phyloP scores from a whole-genome alignment of 768 basidiomycete species.

The Mycena sanguinolenta region DNA sequence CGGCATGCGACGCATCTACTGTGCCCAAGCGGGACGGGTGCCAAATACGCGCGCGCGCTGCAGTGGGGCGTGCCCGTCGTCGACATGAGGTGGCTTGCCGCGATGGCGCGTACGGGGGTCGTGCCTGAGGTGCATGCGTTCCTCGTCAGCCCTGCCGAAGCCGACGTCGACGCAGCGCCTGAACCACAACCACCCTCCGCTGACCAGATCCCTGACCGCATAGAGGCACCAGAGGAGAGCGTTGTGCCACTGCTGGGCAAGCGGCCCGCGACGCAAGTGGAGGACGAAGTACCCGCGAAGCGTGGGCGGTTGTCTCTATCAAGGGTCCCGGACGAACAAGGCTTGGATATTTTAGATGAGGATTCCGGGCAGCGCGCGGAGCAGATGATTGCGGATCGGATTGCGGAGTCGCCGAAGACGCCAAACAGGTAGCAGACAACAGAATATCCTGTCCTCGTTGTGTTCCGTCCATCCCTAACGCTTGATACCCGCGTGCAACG shows the following conservation, averaged over 20 bases:
- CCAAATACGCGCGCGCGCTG: slow-evolving; percentile 84
- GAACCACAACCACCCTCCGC: slow-evolving; percentile 22
- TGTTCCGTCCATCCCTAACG: no score
- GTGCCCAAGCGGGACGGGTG: slow-evolving; percentile 77
- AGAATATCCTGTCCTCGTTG: no score
- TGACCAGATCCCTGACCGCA: slow-evolving; percentile 55
- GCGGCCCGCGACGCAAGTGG: slow-evolving; percentile 56
- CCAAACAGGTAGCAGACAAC: not conserved
- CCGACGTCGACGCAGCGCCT: not conserved
- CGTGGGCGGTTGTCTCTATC: not conserved
- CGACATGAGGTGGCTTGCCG: slow-evolving; percentile 75
- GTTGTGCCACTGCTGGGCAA: slow-evolving; percentile 80
- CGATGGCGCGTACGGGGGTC: slow-evolving; percentile 65
- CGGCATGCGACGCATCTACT: slow-evolving; percentile 83
- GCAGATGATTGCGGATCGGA: not conserved
- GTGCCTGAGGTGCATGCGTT: slow-evolving; percentile 56
- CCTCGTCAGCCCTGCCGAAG: slow-evolving; percentile 41
- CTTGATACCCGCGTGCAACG: no score
- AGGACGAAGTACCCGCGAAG: not conserved
- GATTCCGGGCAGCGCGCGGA: not conserved
- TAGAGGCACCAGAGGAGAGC: slow-evolving; percentile 75
- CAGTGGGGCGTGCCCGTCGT: slow-evolving; percentile 88
- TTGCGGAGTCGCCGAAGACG: not conserved
- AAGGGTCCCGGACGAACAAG: not conserved
- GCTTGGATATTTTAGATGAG: not conserved